phyloP scores from a whole-genome alignment of 2,329 filamentous ascomycete species.

The Gnomoniopsis smithogilvyi region DNA sequence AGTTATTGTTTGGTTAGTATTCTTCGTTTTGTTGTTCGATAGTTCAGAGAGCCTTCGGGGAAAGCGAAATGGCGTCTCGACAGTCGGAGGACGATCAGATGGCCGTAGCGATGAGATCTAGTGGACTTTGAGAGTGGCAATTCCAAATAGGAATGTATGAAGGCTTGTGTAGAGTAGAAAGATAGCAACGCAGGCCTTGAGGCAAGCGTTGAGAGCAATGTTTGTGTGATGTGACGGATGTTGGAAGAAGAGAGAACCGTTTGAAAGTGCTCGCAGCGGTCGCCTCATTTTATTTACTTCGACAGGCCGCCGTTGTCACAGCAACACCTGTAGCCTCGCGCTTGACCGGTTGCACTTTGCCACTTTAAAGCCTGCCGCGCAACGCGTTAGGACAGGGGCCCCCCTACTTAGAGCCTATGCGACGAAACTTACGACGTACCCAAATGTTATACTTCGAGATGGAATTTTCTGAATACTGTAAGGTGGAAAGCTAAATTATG shows the following conservation, averaged over 20 bases:
- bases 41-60: conserved; percentile 41
- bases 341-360: no score
- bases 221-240: conserved; percentile 13
- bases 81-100: conserved; percentile 48
- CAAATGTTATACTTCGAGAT: no score
- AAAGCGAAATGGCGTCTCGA: conserved; percentile 32
- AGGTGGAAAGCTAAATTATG: no score
- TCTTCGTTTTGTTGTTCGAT: conserved; percentile 39
- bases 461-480: no score
- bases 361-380: no score
- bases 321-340: conserved; percentile 34
- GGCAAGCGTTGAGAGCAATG: background rate
- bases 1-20: conserved; percentile 42
- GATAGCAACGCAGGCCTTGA: background rate
- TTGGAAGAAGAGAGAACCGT: conserved; percentile 3
- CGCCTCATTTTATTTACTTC: conserved; percentile 3
- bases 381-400: no score
- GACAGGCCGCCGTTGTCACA: conserved; percentile 27
- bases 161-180: conserved; percentile 24
- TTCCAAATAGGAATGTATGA: conserved; percentile 24
- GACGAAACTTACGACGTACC: no score
- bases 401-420: no score
- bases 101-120: conserved; percentile 48
- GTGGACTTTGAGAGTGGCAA: conserved; percentile 32
- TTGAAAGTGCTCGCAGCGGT: background rate